Base-by-base conservation (phyloP, 768 basidiomycete genomes). In the Erythrobasidium yunnanense region DNA sequence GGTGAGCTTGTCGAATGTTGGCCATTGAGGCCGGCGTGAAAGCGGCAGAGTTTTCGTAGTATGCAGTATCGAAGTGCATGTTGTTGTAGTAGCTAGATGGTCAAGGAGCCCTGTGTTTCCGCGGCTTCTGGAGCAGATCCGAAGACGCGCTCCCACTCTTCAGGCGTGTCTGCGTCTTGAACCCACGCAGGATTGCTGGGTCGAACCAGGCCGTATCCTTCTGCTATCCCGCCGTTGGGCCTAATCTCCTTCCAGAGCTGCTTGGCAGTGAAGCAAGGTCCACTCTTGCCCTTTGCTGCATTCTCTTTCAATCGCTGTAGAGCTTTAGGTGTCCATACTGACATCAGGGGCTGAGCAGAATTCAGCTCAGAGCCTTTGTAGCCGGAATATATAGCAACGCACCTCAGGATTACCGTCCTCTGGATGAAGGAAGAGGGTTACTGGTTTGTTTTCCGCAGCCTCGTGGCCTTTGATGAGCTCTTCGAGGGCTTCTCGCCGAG, bases 361-460 rank as follows among this genome's bases (percentile, higher is more conserved):
- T 3, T 27, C 23, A 54, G n/a, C 8, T 15, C 20, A 45, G 42
- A 45, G 20, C 15, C 15, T 15, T 15, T 15, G 42, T 45, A 15
- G 15, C 20, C 42, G 42, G 15, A 20, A 45, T 45, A 20, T 15
- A 20, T 45, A 45, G 4, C 4, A 8, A 27, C 50, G 50, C 22
- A 54, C 52, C 29, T 54, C 71, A 15, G 71, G 71, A 25, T 71
- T 67, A 29, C 53, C 58, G 42, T 71, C 71, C 0, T 29, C 25
- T 1, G 71, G 62, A 54, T 71, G 71, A 23, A 71, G 65, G 45
- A 57, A 71, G 42, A 65, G 65, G 0, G 69, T 68, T 34, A 71
- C 71, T 1, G 69, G 69, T n/a, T 57, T 27, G 13, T 47, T 55
- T 17, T 57, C 30, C 17, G 49, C 8, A 5, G 13, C 5, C 29